Evolutionary conservation across 2,329 filamentous ascomycete genomes (phyloP), one percentile per base, ranked within the genome.

Genomic region (Incumbomyces delicatus): DNA sequence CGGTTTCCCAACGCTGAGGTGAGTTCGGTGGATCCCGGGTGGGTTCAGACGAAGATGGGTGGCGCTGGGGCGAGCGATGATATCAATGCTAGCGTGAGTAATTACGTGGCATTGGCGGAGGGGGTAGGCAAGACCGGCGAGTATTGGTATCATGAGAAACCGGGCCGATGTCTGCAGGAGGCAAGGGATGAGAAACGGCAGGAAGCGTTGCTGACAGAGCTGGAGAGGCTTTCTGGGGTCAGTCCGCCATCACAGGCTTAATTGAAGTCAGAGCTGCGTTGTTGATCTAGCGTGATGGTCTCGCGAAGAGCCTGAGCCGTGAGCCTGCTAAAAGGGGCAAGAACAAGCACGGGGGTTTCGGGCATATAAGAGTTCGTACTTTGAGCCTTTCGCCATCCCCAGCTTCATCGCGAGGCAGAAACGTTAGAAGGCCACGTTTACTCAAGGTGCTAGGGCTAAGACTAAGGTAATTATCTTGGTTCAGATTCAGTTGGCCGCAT

Each of bases 41-140:
- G 74, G 74, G 69, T 76, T 32, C 60, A 71, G 8, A 76, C 73
- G 0, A 76, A 75, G 59, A 74, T 76, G 69, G 73, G 73, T 8
- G 76, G 42, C 16, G 49, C 48, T 8, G 58, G 61, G 32, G 76
- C 75, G 1, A 60, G 73, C 0, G 74, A 68, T 0, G 66, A 66
- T 14, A 60, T 72, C n/a, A 64, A 73, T 30, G 65, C 65, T 29
- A 70, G 69, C 2, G 66, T 74, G 0, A 66, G 69, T 36, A 70
- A 69, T 1, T 73, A 75, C 56, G 66, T 69, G 2, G 67, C 70
- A 58, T 66, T 73, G 49, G 71, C 70, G 2, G 65, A 68, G 47
- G 72, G 70, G 0, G 57, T 63, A 47, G 61, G 59, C 7, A 56
- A 53, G 37, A 61, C 55, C 1, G 69, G 68, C 0, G 61, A 63